These are phyloP conservation scores for Penicillium roqueforti DNA, from an alignment of 495 filamentous ascomycete species.

Conservation along the genomic window DNA sequence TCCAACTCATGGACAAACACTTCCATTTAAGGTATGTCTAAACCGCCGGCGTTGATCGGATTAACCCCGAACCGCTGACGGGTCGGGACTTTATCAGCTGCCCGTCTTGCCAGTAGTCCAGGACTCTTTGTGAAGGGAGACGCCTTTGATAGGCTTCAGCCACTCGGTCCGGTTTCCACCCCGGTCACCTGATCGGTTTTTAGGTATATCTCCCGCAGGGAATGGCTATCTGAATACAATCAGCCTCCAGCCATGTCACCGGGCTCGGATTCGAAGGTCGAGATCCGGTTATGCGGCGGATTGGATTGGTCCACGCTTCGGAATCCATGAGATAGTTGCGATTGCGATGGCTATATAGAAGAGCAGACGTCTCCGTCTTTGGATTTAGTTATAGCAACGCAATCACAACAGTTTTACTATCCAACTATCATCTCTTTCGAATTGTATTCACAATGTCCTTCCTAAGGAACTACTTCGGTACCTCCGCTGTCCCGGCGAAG, in stretches of 20 bases:
- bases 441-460: slow-evolving; percentile 30
- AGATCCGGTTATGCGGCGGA: slow-evolving; percentile 10
- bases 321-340: slow-evolving; percentile 6
- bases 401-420: too few relatives aligned
- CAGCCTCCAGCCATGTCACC: slow-evolving; percentile 4
- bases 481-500: slow-evolving; percentile 15
- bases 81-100: slow-evolving; percentile 4
- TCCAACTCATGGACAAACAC: too few relatives aligned
- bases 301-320: slow-evolving; percentile 3
- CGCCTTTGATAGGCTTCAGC: slow-evolving; percentile 17
- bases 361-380: slow-evolving; percentile 4
- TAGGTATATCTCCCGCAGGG: slow-evolving; percentile 18
- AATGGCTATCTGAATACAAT: slow-evolving; percentile 20
- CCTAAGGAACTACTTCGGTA: slow-evolving; percentile 29
- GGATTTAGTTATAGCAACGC: slow-evolving; percentile 9
- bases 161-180: slow-evolving; percentile 21
- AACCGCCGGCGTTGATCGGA: slow-evolving; percentile 1
- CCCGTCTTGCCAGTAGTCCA: slow-evolving; percentile 8
- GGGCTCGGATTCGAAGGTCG: slow-evolving; percentile 10
- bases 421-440: too few relatives aligned
- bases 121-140: slow-evolving; percentile 1
- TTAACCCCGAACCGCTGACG: slow-evolving; percentile 3
- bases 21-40: slow-evolving; percentile 6
- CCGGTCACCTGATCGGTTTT: slow-evolving; percentile 27
- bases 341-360: slow-evolving; percentile 20